Evolutionary conservation across 768 basidiomycete species (phyloP).

Genomic region (Grammothele lineata): DNA sequence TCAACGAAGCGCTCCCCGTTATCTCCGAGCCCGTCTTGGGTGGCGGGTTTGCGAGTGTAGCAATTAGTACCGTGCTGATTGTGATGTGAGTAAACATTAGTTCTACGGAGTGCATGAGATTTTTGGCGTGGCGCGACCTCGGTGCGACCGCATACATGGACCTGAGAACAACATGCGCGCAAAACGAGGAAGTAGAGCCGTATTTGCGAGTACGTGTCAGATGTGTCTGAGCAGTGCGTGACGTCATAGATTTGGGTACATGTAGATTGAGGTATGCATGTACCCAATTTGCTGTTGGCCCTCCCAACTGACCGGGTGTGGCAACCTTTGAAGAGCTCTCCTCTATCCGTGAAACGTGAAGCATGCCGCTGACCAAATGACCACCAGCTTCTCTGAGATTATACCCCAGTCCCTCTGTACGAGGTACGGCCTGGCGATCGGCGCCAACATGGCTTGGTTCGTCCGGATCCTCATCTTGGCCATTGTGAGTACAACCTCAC

Average conservation of each 20-base stretch:
- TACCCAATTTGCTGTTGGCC: no score
- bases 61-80: slow-evolving; percentile 74
- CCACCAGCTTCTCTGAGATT: slow-evolving; percentile 80
- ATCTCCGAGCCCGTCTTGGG: slow-evolving; percentile 73
- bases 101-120: neutral
- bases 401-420: slow-evolving; percentile 86
- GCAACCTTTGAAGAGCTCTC: no score
- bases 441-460: slow-evolving; percentile 73
- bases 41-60: slow-evolving; percentile 66
- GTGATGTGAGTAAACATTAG: slow-evolving; percentile 81
- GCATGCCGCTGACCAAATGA: no score
- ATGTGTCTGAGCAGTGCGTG: no score
- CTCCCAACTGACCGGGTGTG: no score
- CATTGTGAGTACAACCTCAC: slow-evolving; percentile 38
- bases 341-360: no score
- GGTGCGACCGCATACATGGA: neutral
- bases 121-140: neutral
- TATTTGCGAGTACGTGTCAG: no score
- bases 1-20: slow-evolving; percentile 77
- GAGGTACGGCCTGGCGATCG: slow-evolving; percentile 77
- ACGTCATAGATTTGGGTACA: no score
- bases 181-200: no score
- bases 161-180: neutral
- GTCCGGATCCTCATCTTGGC: slow-evolving; percentile 59
- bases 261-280: no score